phyloP scores from a whole-genome alignment of 441 rosid genomes.

The Mallotus japonicus region DNA sequence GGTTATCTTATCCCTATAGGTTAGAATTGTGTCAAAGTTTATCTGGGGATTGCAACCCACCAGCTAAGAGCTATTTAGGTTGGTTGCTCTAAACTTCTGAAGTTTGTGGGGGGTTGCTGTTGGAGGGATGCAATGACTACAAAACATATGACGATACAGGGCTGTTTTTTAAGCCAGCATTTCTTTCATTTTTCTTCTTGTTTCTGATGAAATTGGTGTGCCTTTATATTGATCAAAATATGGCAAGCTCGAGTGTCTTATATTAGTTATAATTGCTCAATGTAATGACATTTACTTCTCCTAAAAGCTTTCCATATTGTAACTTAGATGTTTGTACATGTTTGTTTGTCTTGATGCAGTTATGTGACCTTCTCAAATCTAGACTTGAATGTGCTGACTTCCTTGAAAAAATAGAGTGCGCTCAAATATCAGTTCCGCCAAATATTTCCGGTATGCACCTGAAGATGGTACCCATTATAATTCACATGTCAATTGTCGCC shows the following conservation, averaged over 20 bases:
- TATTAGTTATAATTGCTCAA: not conserved
- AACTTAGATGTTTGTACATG: constrained; percentile 4
- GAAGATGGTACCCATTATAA: constrained; percentile 1
- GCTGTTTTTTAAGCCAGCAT: too few species aligned
- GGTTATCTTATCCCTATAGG: too few species aligned
- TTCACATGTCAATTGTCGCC: not conserved
- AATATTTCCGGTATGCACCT: constrained; percentile 49
- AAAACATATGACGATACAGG: not conserved
- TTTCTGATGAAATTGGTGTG: not conserved
- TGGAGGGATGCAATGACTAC: too few species aligned
- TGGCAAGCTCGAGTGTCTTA: constrained; percentile 1
- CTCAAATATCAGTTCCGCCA: constrained; percentile 55
- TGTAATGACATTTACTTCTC: not conserved
- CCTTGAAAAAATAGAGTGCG: constrained; percentile 65
- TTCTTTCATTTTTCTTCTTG: not conserved
- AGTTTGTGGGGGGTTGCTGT: too few species aligned
- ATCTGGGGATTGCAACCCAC: too few species aligned
- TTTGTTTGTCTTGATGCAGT: constrained; percentile 40
- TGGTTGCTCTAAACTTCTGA: too few species aligned
- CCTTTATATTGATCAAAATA: not conserved
- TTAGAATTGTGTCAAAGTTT: too few species aligned
- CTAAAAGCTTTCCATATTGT: constrained; percentile 10
- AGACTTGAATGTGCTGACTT: constrained; percentile 74
- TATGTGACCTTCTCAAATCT: constrained; percentile 77
- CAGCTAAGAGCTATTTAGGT: too few species aligned